phyloP scores from a whole-genome alignment of 257 asterid genomes.

The Nicotiana attenuata region DNA sequence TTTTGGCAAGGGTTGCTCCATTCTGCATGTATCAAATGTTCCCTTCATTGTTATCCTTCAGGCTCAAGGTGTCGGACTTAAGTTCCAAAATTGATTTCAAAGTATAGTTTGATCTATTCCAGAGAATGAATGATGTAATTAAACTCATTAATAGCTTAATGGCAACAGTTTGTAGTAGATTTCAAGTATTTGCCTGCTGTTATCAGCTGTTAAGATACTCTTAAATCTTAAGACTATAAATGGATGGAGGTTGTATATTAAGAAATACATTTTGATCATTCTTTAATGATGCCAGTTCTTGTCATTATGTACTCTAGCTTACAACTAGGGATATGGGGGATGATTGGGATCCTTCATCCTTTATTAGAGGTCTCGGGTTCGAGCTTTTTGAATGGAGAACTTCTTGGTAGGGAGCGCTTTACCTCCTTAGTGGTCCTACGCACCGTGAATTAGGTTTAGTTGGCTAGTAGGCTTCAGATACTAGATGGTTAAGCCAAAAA shows the following conservation, averaged over 20 bases:
- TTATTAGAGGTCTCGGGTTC: background rate
- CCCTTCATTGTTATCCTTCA: background rate
- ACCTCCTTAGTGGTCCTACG: background rate
- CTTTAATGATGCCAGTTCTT: background rate
- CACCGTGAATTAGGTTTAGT: background rate
- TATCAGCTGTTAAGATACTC: background rate
- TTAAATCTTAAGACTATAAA: background rate
- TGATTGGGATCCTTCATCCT: background rate
- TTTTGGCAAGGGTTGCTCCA: background rate
- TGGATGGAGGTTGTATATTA: conserved; percentile 1
- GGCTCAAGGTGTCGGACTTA: background rate
- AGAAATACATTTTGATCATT: conserved; percentile 2
- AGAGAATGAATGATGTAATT: background rate
- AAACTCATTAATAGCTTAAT: background rate
- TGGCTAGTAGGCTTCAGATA: background rate
- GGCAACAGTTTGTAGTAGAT: background rate
- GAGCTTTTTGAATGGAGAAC: background rate
- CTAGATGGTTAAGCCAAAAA: background rate
- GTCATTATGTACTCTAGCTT: background rate
- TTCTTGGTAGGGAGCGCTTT: background rate
- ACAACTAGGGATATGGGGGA: background rate
- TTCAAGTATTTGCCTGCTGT: background rate
- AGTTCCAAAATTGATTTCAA: background rate
- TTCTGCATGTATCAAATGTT: background rate
- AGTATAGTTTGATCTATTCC: background rate